A percentile compares a stretch with the other conserved stretches of the same genome.
phyloP scores from a whole-genome alignment of 2,329 filamentous ascomycete species.

The Ophiostoma triangulosporum region DNA sequence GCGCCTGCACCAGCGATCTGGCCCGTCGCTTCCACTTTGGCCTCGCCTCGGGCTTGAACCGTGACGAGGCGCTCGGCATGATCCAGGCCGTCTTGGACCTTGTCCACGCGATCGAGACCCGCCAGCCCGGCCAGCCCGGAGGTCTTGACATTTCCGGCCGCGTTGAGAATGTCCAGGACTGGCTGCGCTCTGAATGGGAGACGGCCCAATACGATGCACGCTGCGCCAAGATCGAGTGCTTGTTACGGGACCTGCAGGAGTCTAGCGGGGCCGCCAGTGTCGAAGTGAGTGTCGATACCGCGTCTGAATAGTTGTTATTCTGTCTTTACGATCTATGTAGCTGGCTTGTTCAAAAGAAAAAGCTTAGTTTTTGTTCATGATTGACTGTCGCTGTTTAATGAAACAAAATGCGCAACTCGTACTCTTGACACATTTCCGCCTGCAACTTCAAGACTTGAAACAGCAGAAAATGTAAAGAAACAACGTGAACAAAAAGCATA shows the following conservation, averaged over 20 bases:
- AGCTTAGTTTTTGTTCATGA: too few species aligned
- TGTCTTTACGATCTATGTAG: too few species aligned
- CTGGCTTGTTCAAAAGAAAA: too few species aligned
- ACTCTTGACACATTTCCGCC: too few species aligned
- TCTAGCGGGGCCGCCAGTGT: too few species aligned
- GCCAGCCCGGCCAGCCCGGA: not conserved
- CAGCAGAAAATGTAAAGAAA: too few species aligned
- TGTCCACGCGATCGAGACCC: not conserved
- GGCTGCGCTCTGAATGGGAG: not conserved
- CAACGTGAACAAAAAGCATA: too few species aligned
- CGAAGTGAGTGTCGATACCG: too few species aligned
- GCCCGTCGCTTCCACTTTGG: constrained; percentile 6
- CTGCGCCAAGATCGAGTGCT: not conserved
- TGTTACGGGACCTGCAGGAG: not conserved
- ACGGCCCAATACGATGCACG: not conserved
- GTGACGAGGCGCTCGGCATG: not conserved
- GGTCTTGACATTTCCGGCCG: not conserved
- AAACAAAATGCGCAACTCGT: too few species aligned
- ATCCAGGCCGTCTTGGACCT: not conserved
- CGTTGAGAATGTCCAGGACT: not conserved
- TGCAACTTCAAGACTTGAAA: too few species aligned
- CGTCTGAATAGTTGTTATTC: too few species aligned
- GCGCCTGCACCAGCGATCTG: not conserved
- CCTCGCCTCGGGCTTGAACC: constrained; percentile 1
- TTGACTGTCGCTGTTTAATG: too few species aligned